Conservation (phyloP, 2,329 filamentous ascomycete species). For the Leptographium radiaticola region DNA sequence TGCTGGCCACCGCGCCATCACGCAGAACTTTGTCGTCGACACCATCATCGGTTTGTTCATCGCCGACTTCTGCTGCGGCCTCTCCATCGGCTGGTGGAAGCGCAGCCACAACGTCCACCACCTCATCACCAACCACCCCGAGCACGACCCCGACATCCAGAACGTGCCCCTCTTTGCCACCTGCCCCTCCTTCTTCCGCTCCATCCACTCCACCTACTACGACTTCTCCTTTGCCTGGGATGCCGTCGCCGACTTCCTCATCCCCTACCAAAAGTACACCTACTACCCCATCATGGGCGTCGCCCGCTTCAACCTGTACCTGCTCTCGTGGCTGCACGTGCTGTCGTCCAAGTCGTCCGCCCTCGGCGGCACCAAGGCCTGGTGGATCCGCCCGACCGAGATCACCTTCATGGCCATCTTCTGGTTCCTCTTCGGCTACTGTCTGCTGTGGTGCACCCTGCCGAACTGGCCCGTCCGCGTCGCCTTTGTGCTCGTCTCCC, state of each 20-base stretch:
- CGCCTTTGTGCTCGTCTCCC: slow-evolving; percentile 48
- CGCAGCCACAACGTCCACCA: slow-evolving; percentile 57
- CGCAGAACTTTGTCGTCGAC: slow-evolving; percentile 42
- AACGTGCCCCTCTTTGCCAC: slow-evolving; percentile 59
- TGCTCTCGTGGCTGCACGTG: slow-evolving; percentile 53
- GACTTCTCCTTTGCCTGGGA: slow-evolving; percentile 53
- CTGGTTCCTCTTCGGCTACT: slow-evolving; percentile 57
- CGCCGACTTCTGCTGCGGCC: slow-evolving; percentile 51
- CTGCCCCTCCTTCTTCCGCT: slow-evolving; percentile 50
- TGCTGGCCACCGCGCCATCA: slow-evolving; percentile 50
- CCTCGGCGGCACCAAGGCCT: slow-evolving; percentile 43
- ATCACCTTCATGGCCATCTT: slow-evolving; percentile 49
- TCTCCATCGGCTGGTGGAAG: slow-evolving; percentile 60
- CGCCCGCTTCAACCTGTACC: slow-evolving; percentile 61
- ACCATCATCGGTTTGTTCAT: slow-evolving; percentile 49
- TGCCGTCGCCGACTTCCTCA: slow-evolving; percentile 41
- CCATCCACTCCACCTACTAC: slow-evolving; percentile 52
- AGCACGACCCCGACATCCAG: slow-evolving; percentile 48
- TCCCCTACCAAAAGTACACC: slow-evolving; percentile 50
- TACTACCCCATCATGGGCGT: slow-evolving; percentile 58
- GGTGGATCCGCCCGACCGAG: slow-evolving; percentile 57
- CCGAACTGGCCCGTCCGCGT: slow-evolving; percentile 45
- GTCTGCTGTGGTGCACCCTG: slow-evolving; percentile 45
- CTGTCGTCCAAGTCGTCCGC: slow-evolving; percentile 39
- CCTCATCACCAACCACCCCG: slow-evolving; percentile 50